Conservation (phyloP, 805 yeast species). For the Danielozyma ontarioensis region DNA sequence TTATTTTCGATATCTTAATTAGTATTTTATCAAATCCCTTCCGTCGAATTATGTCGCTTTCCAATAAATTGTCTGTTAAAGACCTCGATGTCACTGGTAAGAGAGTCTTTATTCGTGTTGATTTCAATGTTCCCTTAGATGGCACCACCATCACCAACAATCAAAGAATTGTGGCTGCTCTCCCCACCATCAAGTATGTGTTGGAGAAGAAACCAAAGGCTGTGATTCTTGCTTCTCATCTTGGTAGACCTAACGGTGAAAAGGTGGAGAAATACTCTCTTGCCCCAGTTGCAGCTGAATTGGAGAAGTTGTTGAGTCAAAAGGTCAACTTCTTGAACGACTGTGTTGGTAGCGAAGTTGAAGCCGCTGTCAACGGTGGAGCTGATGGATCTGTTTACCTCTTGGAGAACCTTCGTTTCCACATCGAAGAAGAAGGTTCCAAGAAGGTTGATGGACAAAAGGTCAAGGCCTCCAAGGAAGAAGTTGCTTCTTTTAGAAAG, state of each 20-base stretch:
- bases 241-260: conserved; percentile 99
- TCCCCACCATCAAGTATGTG: conserved; percentile 96
- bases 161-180: conserved; percentile 98
- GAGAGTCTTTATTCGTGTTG: conserved; percentile 98
- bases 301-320: conserved; percentile 64
- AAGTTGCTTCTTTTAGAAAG: conserved; percentile 81
- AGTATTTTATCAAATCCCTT: too few relatives aligned
- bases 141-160: conserved; percentile 97
- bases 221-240: conserved; percentile 90
- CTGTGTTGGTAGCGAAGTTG: conserved; percentile 91
- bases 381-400: conserved; percentile 78
- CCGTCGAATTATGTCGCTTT: conserved; percentile 78
- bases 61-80: conserved; percentile 87
- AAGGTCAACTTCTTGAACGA: conserved; percentile 81
- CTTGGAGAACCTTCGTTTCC: conserved; percentile 97
- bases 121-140: conserved; percentile 92
- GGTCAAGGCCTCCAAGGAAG: conserved; percentile 85
- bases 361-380: conserved; percentile 68
- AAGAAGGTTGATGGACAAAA: conserved; percentile 84
- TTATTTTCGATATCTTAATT: too few relatives aligned
- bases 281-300: conserved; percentile 89
- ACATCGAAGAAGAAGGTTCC: conserved; percentile 92
- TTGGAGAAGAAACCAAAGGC: conserved; percentile 87
- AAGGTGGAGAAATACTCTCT: conserved; percentile 79
- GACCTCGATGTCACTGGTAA: conserved; percentile 84